Evolutionary conservation across 2,329 filamentous ascomycete species (phyloP), one percentile per base, ranked within the genome.

Genomic region (Stagonosporopsis rhizophila): DNA sequence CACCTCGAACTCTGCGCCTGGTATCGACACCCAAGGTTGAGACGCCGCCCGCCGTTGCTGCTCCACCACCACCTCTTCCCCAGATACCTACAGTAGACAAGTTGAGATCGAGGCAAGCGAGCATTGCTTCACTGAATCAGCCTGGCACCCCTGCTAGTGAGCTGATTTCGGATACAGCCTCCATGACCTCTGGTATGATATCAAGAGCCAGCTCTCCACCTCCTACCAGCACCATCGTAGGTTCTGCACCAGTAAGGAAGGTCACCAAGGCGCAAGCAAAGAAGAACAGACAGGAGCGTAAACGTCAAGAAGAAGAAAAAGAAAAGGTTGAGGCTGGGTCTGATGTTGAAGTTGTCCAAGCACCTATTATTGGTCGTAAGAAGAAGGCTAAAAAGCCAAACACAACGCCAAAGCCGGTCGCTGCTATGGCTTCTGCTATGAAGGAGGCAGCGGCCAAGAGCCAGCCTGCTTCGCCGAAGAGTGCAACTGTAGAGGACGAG

Each of bases 241-340:
- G 90, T 4, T 86, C 86, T 42, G 89, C 89, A 4, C 86, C 88
- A 14, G 81, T 90, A 3, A 83, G 89, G 57, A 79, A 80, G 20
- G 90, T 88, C 41, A 92, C 90, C 8, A 93, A 92, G 79, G 92
- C 87, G 67, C 88, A 91, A 71, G 85, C 89, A 70, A 89, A 89
- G 71, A 94, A 93, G 75, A 86, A 90, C 67, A 85, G 88, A 60
- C 88, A 87, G 71, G 87, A 77, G 54, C 66, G 70, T 12, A 74
- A 89, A 60, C 84, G 83, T 17, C 79, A 85, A 66, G 87, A 89
- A 52, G 83, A 81, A 30, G 82, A 87, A 57, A 61, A 61, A 5
- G 47, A 65, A 11, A 61, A 61, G 15, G 55, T 68, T 15, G 75
- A 77, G 22, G 75, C 76, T 3, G 84, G 85, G 59, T 68, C 74